These are phyloP conservation scores for Fusarium graminum DNA, from an alignment of 2,329 filamentous ascomycete genomes.

Conservation along the genomic window DNA sequence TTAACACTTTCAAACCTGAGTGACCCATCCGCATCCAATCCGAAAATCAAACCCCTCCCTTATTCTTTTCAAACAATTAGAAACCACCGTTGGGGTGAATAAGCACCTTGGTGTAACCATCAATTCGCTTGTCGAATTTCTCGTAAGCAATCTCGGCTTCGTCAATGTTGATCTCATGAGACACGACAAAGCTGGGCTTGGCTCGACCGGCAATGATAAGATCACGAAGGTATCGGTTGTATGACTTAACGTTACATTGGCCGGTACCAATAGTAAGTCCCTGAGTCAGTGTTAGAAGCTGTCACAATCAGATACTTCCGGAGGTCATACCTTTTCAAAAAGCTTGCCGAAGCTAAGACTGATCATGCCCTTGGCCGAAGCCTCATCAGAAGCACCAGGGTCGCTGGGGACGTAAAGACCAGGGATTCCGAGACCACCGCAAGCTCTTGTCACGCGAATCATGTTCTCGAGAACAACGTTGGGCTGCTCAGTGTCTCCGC, in stretches of 20 bases:
- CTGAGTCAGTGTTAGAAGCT: constrained; percentile 49
- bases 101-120: constrained; percentile 76
- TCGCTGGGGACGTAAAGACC: constrained; percentile 66
- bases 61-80: constrained; percentile 1
- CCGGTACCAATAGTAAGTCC: constrained; percentile 71
- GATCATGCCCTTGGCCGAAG: constrained; percentile 73
- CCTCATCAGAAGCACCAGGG: constrained; percentile 72
- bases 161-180: constrained; percentile 73
- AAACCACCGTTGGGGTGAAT: constrained; percentile 72
- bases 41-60: background rate
- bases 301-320: rapidly evolving
- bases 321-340: constrained; percentile 68
- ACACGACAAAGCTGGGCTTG: constrained; percentile 75
- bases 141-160: constrained; percentile 72
- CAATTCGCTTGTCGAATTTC: constrained; percentile 74
- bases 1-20: background rate
- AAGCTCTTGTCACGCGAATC: constrained; percentile 72
- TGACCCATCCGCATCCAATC: background rate
- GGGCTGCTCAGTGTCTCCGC: constrained; percentile 70
- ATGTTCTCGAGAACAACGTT: constrained; percentile 74
- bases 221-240: constrained; percentile 75
- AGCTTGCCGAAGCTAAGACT: constrained; percentile 75
- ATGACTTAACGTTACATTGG: constrained; percentile 77
- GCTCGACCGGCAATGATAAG: constrained; percentile 74
- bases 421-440: constrained; percentile 72